Conservation (phyloP, 352 stramenopile species). For the Phytophthora sp. region DNA sequence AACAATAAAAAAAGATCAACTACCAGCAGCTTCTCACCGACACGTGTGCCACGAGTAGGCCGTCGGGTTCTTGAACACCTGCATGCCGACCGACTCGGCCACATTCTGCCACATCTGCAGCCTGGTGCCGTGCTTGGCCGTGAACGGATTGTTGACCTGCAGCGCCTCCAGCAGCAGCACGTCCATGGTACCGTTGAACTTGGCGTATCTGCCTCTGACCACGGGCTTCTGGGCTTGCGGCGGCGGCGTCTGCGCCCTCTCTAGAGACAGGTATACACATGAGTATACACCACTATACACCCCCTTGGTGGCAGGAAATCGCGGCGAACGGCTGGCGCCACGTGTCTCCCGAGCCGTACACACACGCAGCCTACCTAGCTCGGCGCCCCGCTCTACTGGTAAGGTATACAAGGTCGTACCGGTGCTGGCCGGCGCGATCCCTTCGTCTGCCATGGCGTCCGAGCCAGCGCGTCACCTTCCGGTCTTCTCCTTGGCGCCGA, state of each 20-base stretch:
- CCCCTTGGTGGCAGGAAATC: no score
- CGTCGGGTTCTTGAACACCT: conserved; percentile 67
- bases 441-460: conserved; percentile 34
- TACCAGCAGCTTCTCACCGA: conserved; percentile 39
- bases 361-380: conserved; percentile 31
- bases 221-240: conserved; percentile 34
- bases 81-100: conserved; percentile 62
- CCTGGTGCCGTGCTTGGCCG: conserved; percentile 81
- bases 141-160: conserved; percentile 77
- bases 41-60: conserved; percentile 88
- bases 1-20: neutral
- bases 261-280: conserved; percentile 3
- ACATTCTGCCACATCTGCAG: conserved; percentile 85
- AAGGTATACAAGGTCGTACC: conserved; percentile 47
- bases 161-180: conserved; percentile 78
- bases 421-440: conserved; percentile 26
- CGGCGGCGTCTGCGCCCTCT: neutral
- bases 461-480: neutral
- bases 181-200: conserved; percentile 83
- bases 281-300: neutral
- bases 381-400: conserved; percentile 19
- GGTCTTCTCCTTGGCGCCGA: neutral
- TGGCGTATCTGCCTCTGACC: conserved; percentile 74
- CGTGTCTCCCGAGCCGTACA: neutral
- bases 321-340: no score